Evolutionary conservation across 345 rosid species (phyloP), one percentile per base, ranked within the genome.

Genomic region (Microcos paniculata): DNA sequence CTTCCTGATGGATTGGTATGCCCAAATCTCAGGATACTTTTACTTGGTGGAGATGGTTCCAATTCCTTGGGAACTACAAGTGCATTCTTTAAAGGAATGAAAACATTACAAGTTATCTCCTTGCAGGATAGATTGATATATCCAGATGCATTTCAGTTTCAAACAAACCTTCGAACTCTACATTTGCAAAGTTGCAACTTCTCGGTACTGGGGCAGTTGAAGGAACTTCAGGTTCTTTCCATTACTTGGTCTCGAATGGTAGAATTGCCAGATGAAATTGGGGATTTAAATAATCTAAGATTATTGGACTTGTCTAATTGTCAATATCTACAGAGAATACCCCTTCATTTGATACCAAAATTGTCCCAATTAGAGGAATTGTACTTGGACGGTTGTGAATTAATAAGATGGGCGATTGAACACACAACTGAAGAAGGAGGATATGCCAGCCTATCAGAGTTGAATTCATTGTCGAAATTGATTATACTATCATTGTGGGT

Each of bases 291-390:
- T 35, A 62, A 62, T 62, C 43, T 62, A 0, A 31, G 21, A 62
- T 4, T 61, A 11, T 61, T 61, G 42, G 65, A 61, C 8, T 61
- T 61, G 6, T 31, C 65, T 2, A 4, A 61, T 16, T 61, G 64
- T 33, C 0, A 0, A 31, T 0, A 7, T 0, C 43, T 62, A 15
- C 23, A 4, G 23, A n/a, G 14, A n/a, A 35, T 38, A 35, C 40
- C 15, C 68, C 43, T 14, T 62, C 4, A 10, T 1, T 10, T 35
- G 1, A 2, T 62, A 7, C 24, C 0, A 33, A 62, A 45, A 10
- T 62, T 33, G 26, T 62, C 14, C 24, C 19, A 62, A 18, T 62
- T 62, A 35, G 68, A 62, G 19, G 46, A 62, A 62, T 3, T 63
- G 8, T 63, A 62, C 68, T 62, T 62, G 45, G 0, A 33, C 10